phyloP scores from a whole-genome alignment of 768 basidiomycete genomes.

The Boletellus ananiceps region DNA sequence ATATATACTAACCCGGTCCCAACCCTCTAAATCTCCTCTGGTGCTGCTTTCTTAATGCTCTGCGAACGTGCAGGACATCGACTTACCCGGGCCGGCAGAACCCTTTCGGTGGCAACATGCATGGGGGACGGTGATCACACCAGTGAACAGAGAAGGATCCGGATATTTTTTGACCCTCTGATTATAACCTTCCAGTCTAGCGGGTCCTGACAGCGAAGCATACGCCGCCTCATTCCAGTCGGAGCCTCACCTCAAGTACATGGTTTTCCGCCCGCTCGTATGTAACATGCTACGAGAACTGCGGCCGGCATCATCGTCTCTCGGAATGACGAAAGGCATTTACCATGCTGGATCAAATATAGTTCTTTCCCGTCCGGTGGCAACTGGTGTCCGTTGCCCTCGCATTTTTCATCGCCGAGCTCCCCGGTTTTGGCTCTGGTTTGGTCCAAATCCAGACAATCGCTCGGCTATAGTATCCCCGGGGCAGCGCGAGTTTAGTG shows the following conservation, averaged over 20 bases:
- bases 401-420: constrained; percentile 12
- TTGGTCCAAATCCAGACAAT: not conserved
- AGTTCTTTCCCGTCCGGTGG: constrained; percentile 12
- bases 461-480: constrained; percentile 1
- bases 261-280: not conserved
- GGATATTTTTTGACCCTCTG: constrained; percentile 1
- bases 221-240: constrained; percentile 6
- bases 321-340: constrained; percentile 5
- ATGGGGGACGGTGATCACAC: constrained; percentile 1
- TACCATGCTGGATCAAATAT: constrained; percentile 1
- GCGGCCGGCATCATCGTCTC: constrained; percentile 7
- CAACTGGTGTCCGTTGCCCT: constrained; percentile 7
- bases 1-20: not conserved
- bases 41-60: not conserved
- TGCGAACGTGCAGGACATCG: not conserved
- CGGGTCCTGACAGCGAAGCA: constrained; percentile 5
- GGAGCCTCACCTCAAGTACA: constrained; percentile 3
- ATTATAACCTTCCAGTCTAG: not conserved
- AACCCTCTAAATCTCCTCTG: not conserved
- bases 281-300: constrained; percentile 14
- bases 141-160: not conserved
- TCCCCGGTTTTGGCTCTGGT: constrained; percentile 7
- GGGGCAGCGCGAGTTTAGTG: not conserved
- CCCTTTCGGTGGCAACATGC: constrained; percentile 1
- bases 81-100: not conserved